phyloP scores from a whole-genome alignment of 495 filamentous ascomycete species.

The Darksidea phi region DNA sequence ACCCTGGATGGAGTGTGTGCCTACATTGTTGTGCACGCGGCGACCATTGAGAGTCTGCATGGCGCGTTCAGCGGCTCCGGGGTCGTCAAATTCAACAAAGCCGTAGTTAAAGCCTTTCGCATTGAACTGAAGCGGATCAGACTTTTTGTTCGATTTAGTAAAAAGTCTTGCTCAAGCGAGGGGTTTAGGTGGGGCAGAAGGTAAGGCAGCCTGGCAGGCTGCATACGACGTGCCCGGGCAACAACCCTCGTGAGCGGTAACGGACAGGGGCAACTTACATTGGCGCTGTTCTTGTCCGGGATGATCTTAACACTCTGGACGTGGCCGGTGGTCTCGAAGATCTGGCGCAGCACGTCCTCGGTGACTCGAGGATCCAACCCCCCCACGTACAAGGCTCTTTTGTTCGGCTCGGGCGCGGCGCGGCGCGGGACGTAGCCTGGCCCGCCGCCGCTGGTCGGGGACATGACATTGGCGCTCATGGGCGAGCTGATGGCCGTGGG shows the following conservation, averaged over 20 bases:
- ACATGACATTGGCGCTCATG: conserved; percentile 63
- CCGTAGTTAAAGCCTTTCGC: conserved; percentile 98
- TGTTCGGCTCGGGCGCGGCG: conserved; percentile 96
- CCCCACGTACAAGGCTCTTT: conserved; percentile 94
- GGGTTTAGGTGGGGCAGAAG: too few relatives aligned
- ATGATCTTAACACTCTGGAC: conserved; percentile 99
- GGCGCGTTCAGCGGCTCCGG: conserved; percentile 89
- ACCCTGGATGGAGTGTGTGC: conserved; percentile 35
- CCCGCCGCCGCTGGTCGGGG: conserved; percentile 50
- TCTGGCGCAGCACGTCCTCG: conserved; percentile 94
- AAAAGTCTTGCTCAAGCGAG: too few relatives aligned
- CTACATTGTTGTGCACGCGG: conserved; percentile 89
- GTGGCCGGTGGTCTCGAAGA: conserved; percentile 98
- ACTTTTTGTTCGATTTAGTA: background rate
- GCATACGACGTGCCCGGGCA: background rate
- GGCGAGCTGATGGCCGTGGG: conserved; percentile 74
- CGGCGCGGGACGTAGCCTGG: conserved; percentile 55
- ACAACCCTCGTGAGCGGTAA: background rate
- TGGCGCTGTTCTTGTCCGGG: conserved; percentile 95
- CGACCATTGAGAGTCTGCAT: conserved; percentile 97
- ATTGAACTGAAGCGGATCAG: conserved; percentile 54
- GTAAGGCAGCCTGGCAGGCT: background rate
- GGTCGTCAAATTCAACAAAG: conserved; percentile 98
- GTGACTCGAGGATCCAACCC: conserved; percentile 93
- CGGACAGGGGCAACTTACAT: conserved; percentile 37